Evolutionary conservation across 2,329 filamentous ascomycete genomes (phyloP), one percentile per base, ranked within the genome.

Genomic region (Aspergillus sp.): DNA sequence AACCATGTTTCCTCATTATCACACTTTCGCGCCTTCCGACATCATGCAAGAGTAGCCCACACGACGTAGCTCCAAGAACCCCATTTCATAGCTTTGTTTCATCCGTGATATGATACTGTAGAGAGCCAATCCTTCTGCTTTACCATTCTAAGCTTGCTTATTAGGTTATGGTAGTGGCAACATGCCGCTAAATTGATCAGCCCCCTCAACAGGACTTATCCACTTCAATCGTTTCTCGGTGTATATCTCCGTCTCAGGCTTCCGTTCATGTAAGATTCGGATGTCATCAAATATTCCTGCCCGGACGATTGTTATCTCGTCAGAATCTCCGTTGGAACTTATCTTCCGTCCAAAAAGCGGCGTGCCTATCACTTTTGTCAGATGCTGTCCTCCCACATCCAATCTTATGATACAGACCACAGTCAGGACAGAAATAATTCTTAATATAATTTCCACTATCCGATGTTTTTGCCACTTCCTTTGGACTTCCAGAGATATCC

Each of bases 391-490:
- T 46, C 6, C 30, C 33, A 35, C 30, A 37, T 5, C 4, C 3
- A 23, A 20, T 37, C 13, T 19, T n/a, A 44, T 12, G 30, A 39
- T 45, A 58, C 60, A 46, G 1, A 66, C 66, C 67, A 55, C 67
- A 70, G 20, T 70, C 64, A 3, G 58, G 47, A 53, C 66, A 69
- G 53, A 69, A 69, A 48, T 60, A 63, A 32, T 63, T 69, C 48
- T 49, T 61, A 12, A 70, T 61, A n/a, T 49, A 4, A 35, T 65
- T 68, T 39, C 66, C 67, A 43, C 62, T 66, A 41, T 69, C 67
- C 1, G 66, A 48, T 5, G 51, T 63, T 44, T 69, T 70, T 13
- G 56, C 45, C 17, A 69, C 55, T 53, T 57, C 64, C 48, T 68
- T 69, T 0, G 65, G 62, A 6, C 7, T 67, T 7, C 67, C 67